A percentile compares a stretch with the other conserved stretches of the same genome.
phyloP scores from a whole-genome alignment of 2,329 filamentous ascomycete genomes.

The Penicillium occitanis region DNA sequence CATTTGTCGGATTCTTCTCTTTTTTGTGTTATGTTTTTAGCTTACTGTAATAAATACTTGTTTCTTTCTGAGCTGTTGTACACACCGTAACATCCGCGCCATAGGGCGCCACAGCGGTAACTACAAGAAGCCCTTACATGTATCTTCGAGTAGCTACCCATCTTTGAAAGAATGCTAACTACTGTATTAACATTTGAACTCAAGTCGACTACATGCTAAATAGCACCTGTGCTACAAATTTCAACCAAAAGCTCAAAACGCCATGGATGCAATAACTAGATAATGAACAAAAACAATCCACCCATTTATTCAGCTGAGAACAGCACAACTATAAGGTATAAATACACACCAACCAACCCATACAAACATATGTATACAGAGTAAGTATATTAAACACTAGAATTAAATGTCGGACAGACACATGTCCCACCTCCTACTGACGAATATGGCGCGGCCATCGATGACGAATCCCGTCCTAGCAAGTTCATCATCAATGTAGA shows the following conservation, averaged over 20 bases:
- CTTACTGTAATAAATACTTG: constrained; percentile 8
- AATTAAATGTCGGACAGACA: constrained; percentile 12
- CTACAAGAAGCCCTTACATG: too few species aligned
- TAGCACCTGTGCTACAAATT: neutral
- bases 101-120: too few species aligned
- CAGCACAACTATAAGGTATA: neutral
- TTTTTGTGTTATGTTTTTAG: neutral
- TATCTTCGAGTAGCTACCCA: too few species aligned
- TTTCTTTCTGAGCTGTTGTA: neutral
- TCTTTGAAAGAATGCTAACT: too few species aligned
- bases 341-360: neutral
- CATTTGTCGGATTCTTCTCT: neutral
- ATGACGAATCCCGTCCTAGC: neutral
- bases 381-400: constrained; percentile 10
- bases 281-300: neutral
- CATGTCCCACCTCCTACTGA: neutral
- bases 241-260: neutral
- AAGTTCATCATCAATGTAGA: constrained; percentile 24
- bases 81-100: too few species aligned
- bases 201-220: neutral
- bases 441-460: neutral
- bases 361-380: neutral
- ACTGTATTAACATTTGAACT: too few species aligned
- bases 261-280: neutral
- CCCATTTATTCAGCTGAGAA: neutral